Evolutionary conservation across 1,284 basidiomycete species (phyloP).

Genomic region (Vanrija sp.): DNA sequence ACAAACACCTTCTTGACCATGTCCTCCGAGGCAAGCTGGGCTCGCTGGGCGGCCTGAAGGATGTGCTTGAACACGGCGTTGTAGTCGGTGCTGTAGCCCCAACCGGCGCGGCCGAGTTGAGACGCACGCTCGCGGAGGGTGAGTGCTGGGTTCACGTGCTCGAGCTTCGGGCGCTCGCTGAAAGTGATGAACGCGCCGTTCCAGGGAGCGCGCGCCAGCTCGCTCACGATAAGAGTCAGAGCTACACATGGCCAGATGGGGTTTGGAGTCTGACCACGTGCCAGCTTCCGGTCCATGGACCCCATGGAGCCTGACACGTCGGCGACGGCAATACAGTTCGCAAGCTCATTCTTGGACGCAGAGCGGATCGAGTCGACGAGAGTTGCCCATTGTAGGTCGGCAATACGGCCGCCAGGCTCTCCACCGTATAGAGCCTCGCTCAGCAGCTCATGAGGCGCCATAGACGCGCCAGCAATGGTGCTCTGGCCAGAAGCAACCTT

Average conservation of each 20-base stretch:
- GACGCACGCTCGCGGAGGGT: slow-evolving; percentile 48
- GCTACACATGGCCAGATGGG: slow-evolving; percentile 63
- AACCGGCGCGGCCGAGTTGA: slow-evolving; percentile 49
- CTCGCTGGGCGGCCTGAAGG: slow-evolving; percentile 57
- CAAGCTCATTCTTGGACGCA: slow-evolving; percentile 52
- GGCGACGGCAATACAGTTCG: slow-evolving; percentile 63
- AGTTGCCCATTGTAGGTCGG: slow-evolving; percentile 64
- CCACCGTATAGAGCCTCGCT: slow-evolving; percentile 11
- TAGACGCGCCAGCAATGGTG: slow-evolving; percentile 26
- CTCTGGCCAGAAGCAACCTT: slow-evolving; percentile 55
- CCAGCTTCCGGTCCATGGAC: slow-evolving; percentile 4
- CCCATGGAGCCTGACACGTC: slow-evolving; percentile 74
- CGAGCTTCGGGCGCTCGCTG: slow-evolving; percentile 54
- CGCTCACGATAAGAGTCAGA: slow-evolving; percentile 62
- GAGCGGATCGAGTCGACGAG: slow-evolving; percentile 57
- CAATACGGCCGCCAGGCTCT: slow-evolving; percentile 40
- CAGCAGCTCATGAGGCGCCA: slow-evolving; percentile 32
- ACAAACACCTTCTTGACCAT: slow-evolving; percentile 71
- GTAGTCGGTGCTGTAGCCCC: slow-evolving; percentile 61
- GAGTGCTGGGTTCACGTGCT: slow-evolving; percentile 53
- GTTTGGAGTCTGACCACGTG: slow-evolving; percentile 5
- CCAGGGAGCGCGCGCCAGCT: slow-evolving; percentile 62
- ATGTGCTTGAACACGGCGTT: slow-evolving; percentile 41
- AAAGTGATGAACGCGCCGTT: slow-evolving; percentile 65
- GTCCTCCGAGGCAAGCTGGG: slow-evolving; percentile 59